Conservation (phyloP, 768 basidiomycete genomes). For the Dioszegia aurantiaca region DNA sequence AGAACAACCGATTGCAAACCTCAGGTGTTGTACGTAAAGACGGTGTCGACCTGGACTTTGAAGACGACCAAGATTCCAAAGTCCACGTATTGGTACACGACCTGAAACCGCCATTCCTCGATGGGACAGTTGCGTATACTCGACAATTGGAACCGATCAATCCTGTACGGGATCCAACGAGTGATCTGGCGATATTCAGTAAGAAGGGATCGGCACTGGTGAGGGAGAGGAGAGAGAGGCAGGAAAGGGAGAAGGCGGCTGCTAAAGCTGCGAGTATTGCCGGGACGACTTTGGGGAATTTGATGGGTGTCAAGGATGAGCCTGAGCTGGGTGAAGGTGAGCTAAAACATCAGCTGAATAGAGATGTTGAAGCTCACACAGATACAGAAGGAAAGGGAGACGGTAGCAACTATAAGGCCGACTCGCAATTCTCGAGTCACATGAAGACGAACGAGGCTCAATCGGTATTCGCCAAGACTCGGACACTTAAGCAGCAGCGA, state of each 20-base stretch:
- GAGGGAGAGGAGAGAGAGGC: conserved; percentile 92
- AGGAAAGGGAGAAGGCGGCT: conserved; percentile 82
- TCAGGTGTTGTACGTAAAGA: conserved; percentile 89
- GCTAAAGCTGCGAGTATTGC: conserved; percentile 89
- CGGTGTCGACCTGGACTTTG: conserved; percentile 85
- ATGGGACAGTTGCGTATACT: conserved; percentile 92
- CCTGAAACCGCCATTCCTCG: conserved; percentile 94
- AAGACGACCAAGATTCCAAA: conserved; percentile 83
- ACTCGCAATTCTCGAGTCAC: conserved; percentile 96
- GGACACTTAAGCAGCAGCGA: conserved; percentile 88
- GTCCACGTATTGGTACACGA: conserved; percentile 98
- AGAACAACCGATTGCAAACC: conserved; percentile 93
- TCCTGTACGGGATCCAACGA: conserved; percentile 86
- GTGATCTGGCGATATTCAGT: conserved; percentile 91
- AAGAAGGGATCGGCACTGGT: conserved; percentile 95
- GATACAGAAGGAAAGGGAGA: conserved; percentile 53
- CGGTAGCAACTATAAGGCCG: conserved; percentile 70
- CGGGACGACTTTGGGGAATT: conserved; percentile 91
- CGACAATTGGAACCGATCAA: conserved; percentile 96
- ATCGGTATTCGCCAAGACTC: conserved; percentile 72
- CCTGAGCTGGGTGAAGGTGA: conserved; percentile 87
- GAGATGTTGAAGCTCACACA: conserved; percentile 14
- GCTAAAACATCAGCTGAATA: conserved; percentile 46
- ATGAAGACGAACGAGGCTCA: conserved; percentile 68
- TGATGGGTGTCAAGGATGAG: conserved; percentile 95